These are phyloP conservation scores for Diplodia intermedia DNA, from an alignment of 2,329 filamentous ascomycete genomes.

Conservation along the genomic window DNA sequence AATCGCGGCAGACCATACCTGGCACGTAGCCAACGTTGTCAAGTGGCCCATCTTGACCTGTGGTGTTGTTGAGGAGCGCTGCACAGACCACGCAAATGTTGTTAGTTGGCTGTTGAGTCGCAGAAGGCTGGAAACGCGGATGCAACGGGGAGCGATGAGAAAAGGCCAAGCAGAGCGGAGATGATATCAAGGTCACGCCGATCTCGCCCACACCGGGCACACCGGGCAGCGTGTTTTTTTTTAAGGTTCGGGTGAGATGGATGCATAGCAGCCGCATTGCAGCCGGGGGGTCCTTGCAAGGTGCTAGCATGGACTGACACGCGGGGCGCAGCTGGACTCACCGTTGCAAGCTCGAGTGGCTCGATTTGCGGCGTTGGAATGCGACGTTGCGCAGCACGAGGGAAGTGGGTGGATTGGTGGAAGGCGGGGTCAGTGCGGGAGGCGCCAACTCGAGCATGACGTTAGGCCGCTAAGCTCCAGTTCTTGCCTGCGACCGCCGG, in stretches of 20 bases:
- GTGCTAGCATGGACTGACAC: neutral
- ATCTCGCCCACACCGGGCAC: slow-evolving; percentile 9
- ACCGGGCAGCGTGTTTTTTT: slow-evolving; percentile 9
- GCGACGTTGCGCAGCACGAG: slow-evolving; percentile 21
- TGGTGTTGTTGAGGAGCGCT: neutral
- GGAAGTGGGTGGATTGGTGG: slow-evolving; percentile 6
- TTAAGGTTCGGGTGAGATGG: slow-evolving; percentile 9
- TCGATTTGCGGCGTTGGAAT: slow-evolving; percentile 4
- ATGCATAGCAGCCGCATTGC: neutral
- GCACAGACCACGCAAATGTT: neutral
- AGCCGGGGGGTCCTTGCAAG: slow-evolving; percentile 10
- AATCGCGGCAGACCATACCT: slow-evolving; percentile 14
- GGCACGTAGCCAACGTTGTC: slow-evolving; percentile 33
- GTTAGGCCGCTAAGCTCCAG: slow-evolving; percentile 26
- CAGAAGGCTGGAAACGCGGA: neutral
- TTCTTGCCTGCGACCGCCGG: slow-evolving; percentile 19
- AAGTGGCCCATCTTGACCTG: slow-evolving; percentile 32
- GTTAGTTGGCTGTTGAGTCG: no score
- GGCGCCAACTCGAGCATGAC: slow-evolving; percentile 23
- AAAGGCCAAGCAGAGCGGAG: neutral
- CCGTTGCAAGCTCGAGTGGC: neutral
- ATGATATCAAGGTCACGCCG: slow-evolving; percentile 21
- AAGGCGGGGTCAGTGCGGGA: slow-evolving; percentile 19
- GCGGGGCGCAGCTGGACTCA: slow-evolving; percentile 5
- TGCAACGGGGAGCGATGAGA: neutral